Evolutionary conservation across 768 basidiomycete genomes (phyloP), one percentile per base, ranked within the genome.

Genomic region (Calocera cornea): DNA sequence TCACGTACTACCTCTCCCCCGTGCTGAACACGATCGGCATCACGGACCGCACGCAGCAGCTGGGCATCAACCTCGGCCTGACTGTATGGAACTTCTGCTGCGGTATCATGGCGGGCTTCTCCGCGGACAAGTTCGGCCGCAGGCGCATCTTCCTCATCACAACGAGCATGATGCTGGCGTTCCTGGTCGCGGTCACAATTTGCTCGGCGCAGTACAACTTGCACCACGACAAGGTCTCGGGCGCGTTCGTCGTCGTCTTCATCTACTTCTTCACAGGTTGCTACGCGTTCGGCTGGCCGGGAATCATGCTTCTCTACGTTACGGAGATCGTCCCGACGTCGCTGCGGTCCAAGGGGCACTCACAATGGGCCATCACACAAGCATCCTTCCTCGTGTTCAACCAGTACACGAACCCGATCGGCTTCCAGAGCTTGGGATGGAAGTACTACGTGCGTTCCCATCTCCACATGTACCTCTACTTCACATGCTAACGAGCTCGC

Each of bases 131-230:
- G 54, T 60, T 60, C 19, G 89, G 89, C 31, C 86, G 89, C 69
- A 83, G 89, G 17, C 70, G 82, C 70, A 80, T 90, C 29, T 90
- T 90, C 81, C 71, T 75, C 38, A 63, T 78, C 33, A 85, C 84
- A 67, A 83, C 80, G 29, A 83, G 81, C 1, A 67, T 78, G 63
- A 60, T 60, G 54, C 54, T 60, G 14, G 54, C 54, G 16, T 60
- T 76, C 54, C 66, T 64, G 41, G 68, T 79, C 27, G 69, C 72
- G 14, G 38, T 66, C 34, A 34, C 44, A 10, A 34, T 65, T 10
- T 29, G 68, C 12, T 41, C 54, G 54, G 54, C 54, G 19, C 54
- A 60, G 54, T 60, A 60, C 54, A 60, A 60, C 27, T 5, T 60
- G 8, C 54, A 60, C 34, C 17, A 47, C 33, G 40, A 65, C 22